phyloP scores from a whole-genome alignment of 345 rosid genomes.

The Garcia nutans region DNA sequence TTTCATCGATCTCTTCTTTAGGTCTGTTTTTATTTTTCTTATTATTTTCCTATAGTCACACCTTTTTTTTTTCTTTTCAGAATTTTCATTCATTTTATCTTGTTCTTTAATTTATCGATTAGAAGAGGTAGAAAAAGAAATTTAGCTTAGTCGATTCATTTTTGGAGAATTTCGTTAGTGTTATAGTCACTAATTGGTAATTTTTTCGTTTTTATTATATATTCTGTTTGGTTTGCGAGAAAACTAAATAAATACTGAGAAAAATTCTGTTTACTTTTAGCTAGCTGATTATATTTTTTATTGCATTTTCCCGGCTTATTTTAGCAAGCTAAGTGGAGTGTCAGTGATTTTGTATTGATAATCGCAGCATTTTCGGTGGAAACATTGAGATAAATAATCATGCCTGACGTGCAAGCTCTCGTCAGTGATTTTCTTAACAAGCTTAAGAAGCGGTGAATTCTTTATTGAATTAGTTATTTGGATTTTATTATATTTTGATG shows the following conservation, averaged over 20 bases:
- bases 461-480: neutral
- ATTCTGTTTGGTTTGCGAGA: neutral
- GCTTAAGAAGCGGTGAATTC: conserved; percentile 75
- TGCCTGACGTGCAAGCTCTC: conserved; percentile 83
- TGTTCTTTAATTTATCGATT: too few relatives aligned
- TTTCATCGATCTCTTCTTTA: conserved; percentile 11
- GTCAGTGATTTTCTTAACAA: conserved; percentile 76
- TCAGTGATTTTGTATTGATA: neutral
- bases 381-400: conserved; percentile 28
- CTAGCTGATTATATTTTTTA: neutral
- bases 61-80: neutral
- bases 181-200: neutral
- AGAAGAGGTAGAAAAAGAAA: neutral
- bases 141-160: neutral
- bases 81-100: neutral
- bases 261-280: neutral
- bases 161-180: neutral
- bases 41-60: neutral
- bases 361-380: neutral
- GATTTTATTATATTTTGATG: neutral
- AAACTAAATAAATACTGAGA: neutral
- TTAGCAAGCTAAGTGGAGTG: neutral
- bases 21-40: neutral
- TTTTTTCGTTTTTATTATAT: neutral
- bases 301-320: neutral